Conservation (phyloP, 2,329 filamentous ascomycete genomes). For the Tolypocladium sp. region DNA sequence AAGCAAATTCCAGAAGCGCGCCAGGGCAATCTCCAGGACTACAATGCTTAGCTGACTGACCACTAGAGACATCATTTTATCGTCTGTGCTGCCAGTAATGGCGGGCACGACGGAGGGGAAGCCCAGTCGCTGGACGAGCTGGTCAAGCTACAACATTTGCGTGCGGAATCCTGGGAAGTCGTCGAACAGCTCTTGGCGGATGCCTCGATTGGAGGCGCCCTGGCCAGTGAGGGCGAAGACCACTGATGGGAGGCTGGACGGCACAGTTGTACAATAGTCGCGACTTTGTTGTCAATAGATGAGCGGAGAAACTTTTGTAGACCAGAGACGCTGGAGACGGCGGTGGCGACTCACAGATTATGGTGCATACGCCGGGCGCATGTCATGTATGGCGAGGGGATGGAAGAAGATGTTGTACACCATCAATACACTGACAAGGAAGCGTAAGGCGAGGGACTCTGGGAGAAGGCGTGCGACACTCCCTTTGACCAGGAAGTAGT, state of each 20-base stretch:
- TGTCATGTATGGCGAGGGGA: slow-evolving; percentile 28
- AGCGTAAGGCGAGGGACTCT: too few relatives aligned
- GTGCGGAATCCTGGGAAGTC: slow-evolving; percentile 20
- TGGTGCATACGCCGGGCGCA: slow-evolving; percentile 15
- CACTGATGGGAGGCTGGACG: neutral
- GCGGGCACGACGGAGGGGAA: slow-evolving; percentile 30
- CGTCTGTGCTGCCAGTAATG: slow-evolving; percentile 26
- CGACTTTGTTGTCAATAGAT: neutral
- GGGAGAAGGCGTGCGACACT: too few relatives aligned
- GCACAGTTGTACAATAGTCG: too few relatives aligned
- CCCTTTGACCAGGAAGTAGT: too few relatives aligned
- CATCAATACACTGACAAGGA: too few relatives aligned
- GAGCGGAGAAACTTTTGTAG: neutral
- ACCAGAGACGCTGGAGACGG: neutral
- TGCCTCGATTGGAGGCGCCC: slow-evolving; percentile 23
- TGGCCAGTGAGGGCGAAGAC: slow-evolving; percentile 37
- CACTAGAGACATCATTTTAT: slow-evolving; percentile 7
- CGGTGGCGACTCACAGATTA: neutral
- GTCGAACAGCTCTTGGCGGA: slow-evolving; percentile 24
- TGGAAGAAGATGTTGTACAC: too few relatives aligned
- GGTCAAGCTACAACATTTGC: slow-evolving; percentile 22
- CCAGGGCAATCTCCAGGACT: slow-evolving; percentile 32
- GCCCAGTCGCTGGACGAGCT: slow-evolving; percentile 16
- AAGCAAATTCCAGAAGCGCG: slow-evolving; percentile 27
- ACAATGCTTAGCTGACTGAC: slow-evolving; percentile 28